A percentile compares a stretch with the other conserved stretches of the same genome.
Evolutionary conservation across 768 basidiomycete genomes (phyloP).

Genomic region (Phanerodontia chrysosporium): DNA sequence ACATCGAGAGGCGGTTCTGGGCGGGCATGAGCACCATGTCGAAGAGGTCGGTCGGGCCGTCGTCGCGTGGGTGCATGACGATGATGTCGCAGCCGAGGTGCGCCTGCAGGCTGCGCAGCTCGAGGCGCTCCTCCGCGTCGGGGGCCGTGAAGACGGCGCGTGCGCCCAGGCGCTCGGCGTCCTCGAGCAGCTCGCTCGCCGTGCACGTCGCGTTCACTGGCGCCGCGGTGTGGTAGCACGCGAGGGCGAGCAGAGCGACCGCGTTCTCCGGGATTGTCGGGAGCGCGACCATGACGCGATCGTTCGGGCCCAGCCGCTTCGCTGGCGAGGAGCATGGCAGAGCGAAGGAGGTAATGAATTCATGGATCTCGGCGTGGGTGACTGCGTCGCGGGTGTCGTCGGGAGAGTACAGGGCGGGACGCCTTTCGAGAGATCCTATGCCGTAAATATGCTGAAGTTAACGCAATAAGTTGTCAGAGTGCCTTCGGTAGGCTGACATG

Average conservation of each 20-base stretch:
- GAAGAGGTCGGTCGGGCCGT: constrained; percentile 12
- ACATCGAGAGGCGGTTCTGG: too few relatives aligned
- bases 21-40: constrained; percentile 10
- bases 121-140: constrained; percentile 37
- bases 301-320: constrained; percentile 34
- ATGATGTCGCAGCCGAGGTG: constrained; percentile 38
- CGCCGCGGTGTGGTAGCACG: constrained; percentile 41
- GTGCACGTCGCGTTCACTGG: constrained; percentile 46
- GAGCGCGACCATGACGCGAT: constrained; percentile 42
- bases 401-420: constrained; percentile 37
- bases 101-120: constrained; percentile 27
- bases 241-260: constrained; percentile 39
- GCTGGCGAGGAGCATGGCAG: constrained; percentile 32
- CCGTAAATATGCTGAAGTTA: too few relatives aligned
- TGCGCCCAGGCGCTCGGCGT: constrained; percentile 35
- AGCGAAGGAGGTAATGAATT: constrained; percentile 35
- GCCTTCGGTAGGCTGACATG: too few relatives aligned
- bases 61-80: constrained; percentile 12
- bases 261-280: constrained; percentile 45
- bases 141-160: constrained; percentile 39
- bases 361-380: constrained; percentile 30
- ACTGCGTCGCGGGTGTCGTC: constrained; percentile 33
- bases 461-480: too few relatives aligned
- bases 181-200: constrained; percentile 38
- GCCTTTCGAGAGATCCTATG: constrained; percentile 26